Evolutionary conservation across 2,329 filamentous ascomycete species (phyloP), one percentile per base, ranked within the genome.

Genomic region (Claviceps arundinis): DNA sequence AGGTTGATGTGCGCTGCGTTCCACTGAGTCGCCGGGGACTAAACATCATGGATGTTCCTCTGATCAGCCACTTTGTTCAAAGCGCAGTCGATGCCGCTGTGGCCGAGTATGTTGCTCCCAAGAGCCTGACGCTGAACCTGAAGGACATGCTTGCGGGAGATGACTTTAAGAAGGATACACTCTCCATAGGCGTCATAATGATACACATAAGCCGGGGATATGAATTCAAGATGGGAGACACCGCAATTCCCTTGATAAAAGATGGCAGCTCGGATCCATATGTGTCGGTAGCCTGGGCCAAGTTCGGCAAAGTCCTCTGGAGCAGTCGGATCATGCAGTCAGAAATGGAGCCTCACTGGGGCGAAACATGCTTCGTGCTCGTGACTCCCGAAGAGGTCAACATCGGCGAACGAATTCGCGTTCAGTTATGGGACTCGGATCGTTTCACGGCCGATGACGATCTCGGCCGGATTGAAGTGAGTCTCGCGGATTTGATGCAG

Each of bases 351-450:
- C 85, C 85, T 0, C 72, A 70, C 46, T 89, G 85, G 84, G 73
- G 86, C 37, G 85, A 89, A 63, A 84, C 80, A 48, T 77, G 77
- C 22, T 84, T 78, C 53, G 67, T 89, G n/a, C 69, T 87, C 1
- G 83, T 89, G 1, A 82, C 82, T 0, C 74, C 81, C 0, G 80
- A 87, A 56, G 84, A 89, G 61, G 65, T 89, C 11, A 85, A 89
- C 55, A 84, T 86, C 0, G 77, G 82, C 22, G 84, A 87, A 65
- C 80, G 77, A 37, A 63, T 89, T 9, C 76, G 84, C 3, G 61
- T 89, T 1, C 84, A 88, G 60, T 70, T 89, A 0, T 89, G 85
- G 85, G 85, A 89, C 58, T 86, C 82, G 2, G 85, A 89, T 62
- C 80, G 81, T 44, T 75, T 79, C 50, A 84, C 80, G 2, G 84